Evolutionary conservation across 2,329 filamentous ascomycete genomes (phyloP).

Genomic region (Septoria petroselini): DNA sequence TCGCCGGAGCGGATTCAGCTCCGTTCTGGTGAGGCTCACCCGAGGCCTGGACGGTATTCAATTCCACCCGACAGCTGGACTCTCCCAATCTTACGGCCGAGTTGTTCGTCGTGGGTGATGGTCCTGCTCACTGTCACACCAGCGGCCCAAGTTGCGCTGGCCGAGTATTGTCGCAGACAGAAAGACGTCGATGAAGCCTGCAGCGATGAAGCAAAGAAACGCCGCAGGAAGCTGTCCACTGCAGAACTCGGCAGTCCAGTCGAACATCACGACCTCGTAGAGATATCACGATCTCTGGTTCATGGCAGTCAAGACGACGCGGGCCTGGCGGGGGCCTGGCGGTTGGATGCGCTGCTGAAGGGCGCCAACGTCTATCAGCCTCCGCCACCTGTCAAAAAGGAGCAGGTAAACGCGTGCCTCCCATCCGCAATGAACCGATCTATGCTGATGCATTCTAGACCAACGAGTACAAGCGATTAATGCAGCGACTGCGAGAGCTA

Average conservation of each 20-base stretch:
- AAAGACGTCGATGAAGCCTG: conserved; percentile 11
- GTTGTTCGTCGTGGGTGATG: conserved; percentile 52
- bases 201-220: conserved; percentile 12
- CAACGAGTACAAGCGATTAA: conserved; percentile 79
- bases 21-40: conserved; percentile 3
- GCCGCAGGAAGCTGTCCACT: conserved; percentile 21
- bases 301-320: conserved; percentile 20
- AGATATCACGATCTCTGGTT: conserved; percentile 57
- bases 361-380: conserved; percentile 71
- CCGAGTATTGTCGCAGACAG: conserved; percentile 31
- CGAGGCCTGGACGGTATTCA: too few relatives aligned
- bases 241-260: conserved; percentile 62
- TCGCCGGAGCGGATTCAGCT: conserved; percentile 5
- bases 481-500: conserved; percentile 77
- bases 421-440: not conserved
- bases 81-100: too few relatives aligned
- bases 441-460: conserved; percentile 51
- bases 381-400: conserved; percentile 75
- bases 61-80: too few relatives aligned
- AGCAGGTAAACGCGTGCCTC: conserved; percentile 58
- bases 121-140: conserved; percentile 74
- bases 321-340: conserved; percentile 37
- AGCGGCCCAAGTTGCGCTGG: conserved; percentile 62
- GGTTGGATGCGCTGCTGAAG: conserved; percentile 67
- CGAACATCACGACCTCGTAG: conserved; percentile 66